Evolutionary conservation across 2,329 filamentous ascomycete genomes (phyloP).

Genomic region (Davidsoniella australis): DNA sequence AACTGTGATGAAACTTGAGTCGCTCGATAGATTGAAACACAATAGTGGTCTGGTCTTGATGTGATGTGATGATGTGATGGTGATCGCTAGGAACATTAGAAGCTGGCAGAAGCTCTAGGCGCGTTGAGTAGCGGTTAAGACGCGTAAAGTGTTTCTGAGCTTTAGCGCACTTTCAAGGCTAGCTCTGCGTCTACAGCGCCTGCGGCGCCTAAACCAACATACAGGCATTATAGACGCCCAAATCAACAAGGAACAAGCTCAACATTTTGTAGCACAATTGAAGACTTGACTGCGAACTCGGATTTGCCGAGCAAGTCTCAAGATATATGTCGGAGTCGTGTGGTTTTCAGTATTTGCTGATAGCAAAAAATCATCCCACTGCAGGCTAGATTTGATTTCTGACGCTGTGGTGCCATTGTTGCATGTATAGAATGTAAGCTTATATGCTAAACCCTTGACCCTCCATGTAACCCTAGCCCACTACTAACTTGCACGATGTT

Average conservation of each 20-base stretch:
- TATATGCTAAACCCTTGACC: too few species aligned
- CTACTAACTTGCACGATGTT: too few species aligned
- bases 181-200: not conserved
- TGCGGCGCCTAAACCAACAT: not conserved
- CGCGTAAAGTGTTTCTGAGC: slow-evolving; percentile 3
- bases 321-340: not conserved
- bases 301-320: not conserved
- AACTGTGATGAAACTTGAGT: not conserved
- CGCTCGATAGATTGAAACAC: too few species aligned
- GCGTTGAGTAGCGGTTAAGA: not conserved
- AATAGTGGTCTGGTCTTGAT: too few species aligned
- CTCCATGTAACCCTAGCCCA: too few species aligned
- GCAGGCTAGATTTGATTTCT: too few species aligned
- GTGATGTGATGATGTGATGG: too few species aligned
- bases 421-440: too few species aligned
- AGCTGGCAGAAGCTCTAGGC: not conserved
- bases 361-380: not conserved
- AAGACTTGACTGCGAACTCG: not conserved
- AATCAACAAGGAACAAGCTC: not conserved
- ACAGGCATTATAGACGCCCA: not conserved
- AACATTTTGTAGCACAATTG: not conserved
- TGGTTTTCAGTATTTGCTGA: too few species aligned
- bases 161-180: not conserved
- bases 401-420: too few species aligned
- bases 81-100: too few species aligned